Conservation (phyloP, 345 rosid genomes). For the Erodium maritimum region DNA sequence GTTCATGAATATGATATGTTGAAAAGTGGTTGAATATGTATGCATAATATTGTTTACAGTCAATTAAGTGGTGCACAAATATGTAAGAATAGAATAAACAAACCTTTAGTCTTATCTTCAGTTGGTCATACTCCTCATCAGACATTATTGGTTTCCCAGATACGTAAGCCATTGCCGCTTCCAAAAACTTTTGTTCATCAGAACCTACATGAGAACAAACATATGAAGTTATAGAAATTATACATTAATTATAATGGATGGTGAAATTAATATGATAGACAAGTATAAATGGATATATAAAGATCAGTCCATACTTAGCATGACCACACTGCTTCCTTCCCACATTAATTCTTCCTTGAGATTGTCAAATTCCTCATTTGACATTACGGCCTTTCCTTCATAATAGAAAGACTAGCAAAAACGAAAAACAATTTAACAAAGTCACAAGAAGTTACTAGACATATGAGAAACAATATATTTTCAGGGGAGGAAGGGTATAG, state of each 20-base stretch:
- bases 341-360: constrained; percentile 98
- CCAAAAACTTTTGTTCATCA: constrained; percentile 85
- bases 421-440: not conserved
- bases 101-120: constrained; percentile 67
- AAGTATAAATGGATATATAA: not conserved
- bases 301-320: constrained; percentile 56
- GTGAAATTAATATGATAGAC: not conserved
- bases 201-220: constrained; percentile 31
- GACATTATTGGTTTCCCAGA: constrained; percentile 62
- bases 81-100: no score
- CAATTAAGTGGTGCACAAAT: no score
- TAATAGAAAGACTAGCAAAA: constrained; percentile 68
- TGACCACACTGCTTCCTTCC: constrained; percentile 99
- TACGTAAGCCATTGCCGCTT: constrained; percentile 93
- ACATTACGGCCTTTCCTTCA: constrained; percentile 89
- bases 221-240: not conserved
- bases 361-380: constrained; percentile 93
- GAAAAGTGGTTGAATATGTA: no score
- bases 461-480: not conserved
- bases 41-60: no score
- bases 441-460: not conserved
- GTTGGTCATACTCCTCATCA: constrained; percentile 60
- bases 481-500: not conserved
- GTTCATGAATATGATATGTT: no score
- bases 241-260: not conserved